phyloP scores from a whole-genome alignment of 78 protist species.

The Speleostelium caveatum region DNA sequence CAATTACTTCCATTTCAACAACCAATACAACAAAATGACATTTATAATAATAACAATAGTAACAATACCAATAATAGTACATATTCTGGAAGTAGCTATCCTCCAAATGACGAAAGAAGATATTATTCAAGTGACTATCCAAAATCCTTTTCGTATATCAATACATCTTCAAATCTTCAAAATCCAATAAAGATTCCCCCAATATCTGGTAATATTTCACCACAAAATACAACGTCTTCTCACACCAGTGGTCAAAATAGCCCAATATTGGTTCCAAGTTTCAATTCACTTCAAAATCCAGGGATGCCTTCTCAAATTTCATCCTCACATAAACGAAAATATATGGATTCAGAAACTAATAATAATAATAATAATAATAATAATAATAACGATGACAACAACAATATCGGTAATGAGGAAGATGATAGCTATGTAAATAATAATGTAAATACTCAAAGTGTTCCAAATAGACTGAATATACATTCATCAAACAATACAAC shows the following conservation, averaged over 20 bases:
- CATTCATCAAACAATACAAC: background rate
- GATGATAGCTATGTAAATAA: slow-evolving; percentile 1
- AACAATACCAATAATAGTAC: background rate
- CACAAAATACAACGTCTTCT: too few species aligned
- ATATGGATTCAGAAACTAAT: background rate
- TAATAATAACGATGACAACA: slow-evolving; percentile 5
- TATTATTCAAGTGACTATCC: background rate
- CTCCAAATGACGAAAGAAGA: background rate
- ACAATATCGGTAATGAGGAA: background rate
- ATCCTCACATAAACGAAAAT: background rate
- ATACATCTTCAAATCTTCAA: background rate
- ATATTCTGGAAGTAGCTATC: background rate
- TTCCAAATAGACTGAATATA: too few species aligned
- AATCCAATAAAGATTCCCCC: too few species aligned
- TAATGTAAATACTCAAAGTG: slow-evolving; percentile 3
- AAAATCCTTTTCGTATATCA: background rate
- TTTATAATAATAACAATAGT: background rate
- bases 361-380: slow-evolving; percentile 1
- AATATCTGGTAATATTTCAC: too few species aligned
- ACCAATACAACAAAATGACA: background rate
- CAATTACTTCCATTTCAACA: background rate
- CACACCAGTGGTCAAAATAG: too few species aligned
- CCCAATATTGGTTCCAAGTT: too few species aligned
- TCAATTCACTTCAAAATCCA: too few species aligned
- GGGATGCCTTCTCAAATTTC: too few species aligned